Percentiles rank a stretch among this genome's conserved stretches.
Conservation (phyloP, 495 filamentous ascomycete genomes). For the Daldinia grandis region DNA sequence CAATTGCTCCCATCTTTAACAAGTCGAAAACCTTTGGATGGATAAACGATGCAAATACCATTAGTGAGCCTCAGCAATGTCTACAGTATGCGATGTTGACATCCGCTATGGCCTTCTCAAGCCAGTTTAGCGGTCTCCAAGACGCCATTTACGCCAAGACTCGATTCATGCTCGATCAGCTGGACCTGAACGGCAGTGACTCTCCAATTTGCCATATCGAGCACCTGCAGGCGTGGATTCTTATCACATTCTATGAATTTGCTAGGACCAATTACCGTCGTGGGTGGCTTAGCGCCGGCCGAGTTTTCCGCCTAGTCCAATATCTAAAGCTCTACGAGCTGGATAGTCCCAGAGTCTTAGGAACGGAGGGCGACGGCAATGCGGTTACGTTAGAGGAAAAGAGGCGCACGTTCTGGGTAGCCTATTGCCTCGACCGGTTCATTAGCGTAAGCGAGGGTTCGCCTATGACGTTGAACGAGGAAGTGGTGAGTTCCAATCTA, state of each 20-base stretch:
- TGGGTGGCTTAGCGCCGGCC: slow-evolving; percentile 63
- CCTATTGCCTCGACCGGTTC: slow-evolving; percentile 63
- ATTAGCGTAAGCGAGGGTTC: slow-evolving; percentile 57
- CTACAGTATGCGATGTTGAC: slow-evolving; percentile 67
- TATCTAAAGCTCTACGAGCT: slow-evolving; percentile 60
- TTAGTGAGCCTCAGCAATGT: slow-evolving; percentile 48
- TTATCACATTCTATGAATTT: slow-evolving; percentile 63
- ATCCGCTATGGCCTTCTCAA: slow-evolving; percentile 60
- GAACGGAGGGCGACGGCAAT: slow-evolving; percentile 34
- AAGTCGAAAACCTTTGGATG: slow-evolving; percentile 45
- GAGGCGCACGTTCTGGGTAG: slow-evolving; percentile 64
- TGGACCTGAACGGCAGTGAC: slow-evolving; percentile 44
- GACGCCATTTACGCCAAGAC: slow-evolving; percentile 60
- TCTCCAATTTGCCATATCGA: slow-evolving; percentile 48
- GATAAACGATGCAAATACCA: slow-evolving; percentile 19
- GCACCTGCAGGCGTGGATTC: slow-evolving; percentile 63
- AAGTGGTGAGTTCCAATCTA: slow-evolving; percentile 51
- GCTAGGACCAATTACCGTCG: slow-evolving; percentile 56
- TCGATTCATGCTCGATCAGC: slow-evolving; percentile 54
- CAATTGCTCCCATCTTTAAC: slow-evolving; percentile 63
- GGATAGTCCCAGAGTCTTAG: slow-evolving; percentile 48
- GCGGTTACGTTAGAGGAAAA: slow-evolving; percentile 56
- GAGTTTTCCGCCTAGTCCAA: slow-evolving; percentile 63
- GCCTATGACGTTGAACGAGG: slow-evolving; percentile 61
- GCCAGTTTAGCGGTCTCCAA: slow-evolving; percentile 58